Evolutionary conservation across 2,329 filamentous ascomycete genomes (phyloP).

Genomic region (Plenodomus lindquistii): DNA sequence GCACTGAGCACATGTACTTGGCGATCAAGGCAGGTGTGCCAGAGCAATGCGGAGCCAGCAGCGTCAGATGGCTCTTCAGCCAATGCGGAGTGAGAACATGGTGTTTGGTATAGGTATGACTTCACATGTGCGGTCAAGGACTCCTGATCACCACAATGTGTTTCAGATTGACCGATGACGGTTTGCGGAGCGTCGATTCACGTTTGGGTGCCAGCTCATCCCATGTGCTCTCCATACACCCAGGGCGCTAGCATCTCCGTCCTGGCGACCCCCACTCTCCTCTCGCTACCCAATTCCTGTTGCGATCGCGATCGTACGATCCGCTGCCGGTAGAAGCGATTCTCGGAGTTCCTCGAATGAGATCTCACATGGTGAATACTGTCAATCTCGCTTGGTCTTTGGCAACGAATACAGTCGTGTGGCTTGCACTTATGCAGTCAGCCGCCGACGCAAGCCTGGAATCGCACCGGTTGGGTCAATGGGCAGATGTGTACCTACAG

Average conservation of each 20-base stretch:
- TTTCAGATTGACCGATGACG: constrained; percentile 11
- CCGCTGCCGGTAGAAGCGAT: not conserved
- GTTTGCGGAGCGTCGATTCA: not conserved
- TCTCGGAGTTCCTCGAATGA: constrained; percentile 8
- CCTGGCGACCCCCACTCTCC: not conserved
- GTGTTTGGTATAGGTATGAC: constrained; percentile 2
- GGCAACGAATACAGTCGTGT: constrained; percentile 6
- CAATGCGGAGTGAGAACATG: not conserved
- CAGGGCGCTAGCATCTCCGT: not conserved
- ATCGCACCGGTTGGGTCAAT: constrained; percentile 35
- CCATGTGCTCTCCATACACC: not conserved
- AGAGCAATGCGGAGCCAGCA: not conserved
- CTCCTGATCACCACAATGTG: constrained; percentile 17
- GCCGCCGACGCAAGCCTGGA: constrained; percentile 30
- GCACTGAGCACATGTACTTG: constrained; percentile 1
- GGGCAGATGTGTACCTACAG: constrained; percentile 15
- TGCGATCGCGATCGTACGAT: constrained; percentile 4
- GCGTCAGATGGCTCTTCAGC: not conserved
- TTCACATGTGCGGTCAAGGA: constrained; percentile 13
- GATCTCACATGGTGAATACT: not conserved
- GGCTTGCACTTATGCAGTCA: constrained; percentile 4
- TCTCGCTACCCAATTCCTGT: not conserved
- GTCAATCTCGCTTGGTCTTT: constrained; percentile 2
- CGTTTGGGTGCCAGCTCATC: constrained; percentile 5
- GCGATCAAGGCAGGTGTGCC: not conserved